Evolutionary conservation across 2,329 filamentous ascomycete genomes (phyloP), one percentile per base, ranked within the genome.

Genomic region (Emmonsia crescens): DNA sequence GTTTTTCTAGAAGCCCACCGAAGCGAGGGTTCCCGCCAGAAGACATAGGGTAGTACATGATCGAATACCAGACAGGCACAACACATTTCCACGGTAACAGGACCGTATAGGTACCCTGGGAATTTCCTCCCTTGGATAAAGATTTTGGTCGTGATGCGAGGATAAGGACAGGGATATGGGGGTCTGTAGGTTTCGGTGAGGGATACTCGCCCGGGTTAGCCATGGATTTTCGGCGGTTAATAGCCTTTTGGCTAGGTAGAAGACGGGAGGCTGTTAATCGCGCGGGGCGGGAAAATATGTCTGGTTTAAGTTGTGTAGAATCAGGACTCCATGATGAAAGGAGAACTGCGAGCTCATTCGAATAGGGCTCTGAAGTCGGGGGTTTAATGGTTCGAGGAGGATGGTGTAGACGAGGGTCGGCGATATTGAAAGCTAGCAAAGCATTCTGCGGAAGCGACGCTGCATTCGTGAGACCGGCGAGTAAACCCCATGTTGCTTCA

Each of bases 1-100:
- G 83, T 58, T 85, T 80, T 74, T 99, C 89, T 52, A 89, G 81
- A 38, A 96, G 70, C 0, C 94, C 93, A 1, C 89, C 93, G 67
- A 96, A 91, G 29, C 87, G 82, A 1, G 90, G 88, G 63, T 91
- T 95, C 0, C 88, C 87, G 8, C 91, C 91, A 0, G 86, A 88
- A 0, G 86, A 88, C 0, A 95, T 79, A 0, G 90, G 89, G 63
- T 87, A 91, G 70, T 91, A 91, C 76, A 96, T 87, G 16, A 97
- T 76, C 55, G 85, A 86, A 68, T 93, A 88, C 94, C 94, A 99
- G 38, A 96, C 80, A 0, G 90, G 85, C 42, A 85, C 79, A 42
- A 97, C 88, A 68, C 89, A 96, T 71, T 89, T 91, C 91, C 93
- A 96, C 0, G 94, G 94, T 2, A 94, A 81, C 29, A 97, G 79